Conservation (phyloP, 495 filamentous ascomycete species). For the Aspergillus carlsbadensis region DNA sequence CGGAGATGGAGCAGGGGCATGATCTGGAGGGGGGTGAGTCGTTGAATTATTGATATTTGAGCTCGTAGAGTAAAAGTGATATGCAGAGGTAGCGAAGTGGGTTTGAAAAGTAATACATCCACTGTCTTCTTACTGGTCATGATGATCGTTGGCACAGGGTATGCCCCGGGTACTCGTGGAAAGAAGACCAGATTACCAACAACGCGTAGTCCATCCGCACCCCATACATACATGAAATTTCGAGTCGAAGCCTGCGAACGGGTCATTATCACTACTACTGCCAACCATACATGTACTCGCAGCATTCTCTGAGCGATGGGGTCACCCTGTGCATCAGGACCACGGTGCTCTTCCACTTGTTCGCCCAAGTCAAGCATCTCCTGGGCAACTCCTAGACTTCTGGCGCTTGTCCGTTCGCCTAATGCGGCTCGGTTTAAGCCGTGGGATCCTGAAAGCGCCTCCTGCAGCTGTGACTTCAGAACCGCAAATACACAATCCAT, state of each 20-base stretch:
- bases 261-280: not conserved
- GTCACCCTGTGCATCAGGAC: too few species aligned
- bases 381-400: too few species aligned
- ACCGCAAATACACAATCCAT: too few species aligned
- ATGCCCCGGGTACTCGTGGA: not conserved
- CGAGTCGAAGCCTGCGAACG: not conserved
- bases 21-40: conserved; percentile 26
- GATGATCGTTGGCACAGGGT: not conserved
- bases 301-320: not conserved
- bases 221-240: not conserved
- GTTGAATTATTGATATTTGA: conserved; percentile 12
- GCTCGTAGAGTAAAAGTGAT: too few species aligned
- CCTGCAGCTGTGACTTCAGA: too few species aligned
- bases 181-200: not conserved
- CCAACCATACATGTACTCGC: not conserved
- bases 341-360: too few species aligned
- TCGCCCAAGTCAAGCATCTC: too few species aligned
- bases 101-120: too few species aligned
- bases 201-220: not conserved
- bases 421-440: too few species aligned
- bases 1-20: conserved; percentile 29
- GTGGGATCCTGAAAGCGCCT: too few species aligned
- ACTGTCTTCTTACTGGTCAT: not conserved
- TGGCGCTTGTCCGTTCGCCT: too few species aligned
- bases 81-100: too few species aligned